Conservation (phyloP, 805 yeast species). For the Ogataea trehalophila region DNA sequence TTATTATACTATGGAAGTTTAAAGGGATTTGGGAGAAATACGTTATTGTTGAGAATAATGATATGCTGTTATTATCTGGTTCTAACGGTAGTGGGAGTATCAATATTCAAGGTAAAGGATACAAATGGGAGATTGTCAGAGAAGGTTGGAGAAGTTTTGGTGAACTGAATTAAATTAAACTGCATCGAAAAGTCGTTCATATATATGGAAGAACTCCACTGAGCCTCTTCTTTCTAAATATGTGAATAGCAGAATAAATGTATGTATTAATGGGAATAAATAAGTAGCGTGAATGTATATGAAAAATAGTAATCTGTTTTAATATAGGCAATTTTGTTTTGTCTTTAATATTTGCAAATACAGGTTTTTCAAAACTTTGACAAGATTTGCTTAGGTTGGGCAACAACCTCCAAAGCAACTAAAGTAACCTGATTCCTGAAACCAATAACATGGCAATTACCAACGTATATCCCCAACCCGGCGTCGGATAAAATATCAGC, state of each 20-base stretch:
- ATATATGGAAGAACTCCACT: no score
- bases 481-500: slow-evolving; percentile 5
- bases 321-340: no score
- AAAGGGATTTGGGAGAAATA: slow-evolving; percentile 85
- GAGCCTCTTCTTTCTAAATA: no score
- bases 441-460: slow-evolving; percentile 29
- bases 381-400: slow-evolving; percentile 16
- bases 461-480: slow-evolving; percentile 8
- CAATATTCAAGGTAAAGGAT: neutral
- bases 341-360: no score
- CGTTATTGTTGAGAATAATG: slow-evolving; percentile 52
- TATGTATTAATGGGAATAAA: neutral
- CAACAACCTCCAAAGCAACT: slow-evolving; percentile 43
- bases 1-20: slow-evolving; percentile 71
- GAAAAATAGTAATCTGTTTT: neutral
- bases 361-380: neutral
- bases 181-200: neutral
- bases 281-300: neutral
- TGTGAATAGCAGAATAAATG: no score
- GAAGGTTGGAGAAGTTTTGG: slow-evolving; percentile 69
- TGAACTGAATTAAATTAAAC: slow-evolving; percentile 23
- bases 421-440: slow-evolving; percentile 39
- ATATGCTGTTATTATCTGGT: slow-evolving; percentile 6
- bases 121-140: slow-evolving; percentile 52
- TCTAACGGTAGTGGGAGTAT: slow-evolving; percentile 5